phyloP scores from a whole-genome alignment of 768 basidiomycete genomes.

The Pisolithus marmoratus region DNA sequence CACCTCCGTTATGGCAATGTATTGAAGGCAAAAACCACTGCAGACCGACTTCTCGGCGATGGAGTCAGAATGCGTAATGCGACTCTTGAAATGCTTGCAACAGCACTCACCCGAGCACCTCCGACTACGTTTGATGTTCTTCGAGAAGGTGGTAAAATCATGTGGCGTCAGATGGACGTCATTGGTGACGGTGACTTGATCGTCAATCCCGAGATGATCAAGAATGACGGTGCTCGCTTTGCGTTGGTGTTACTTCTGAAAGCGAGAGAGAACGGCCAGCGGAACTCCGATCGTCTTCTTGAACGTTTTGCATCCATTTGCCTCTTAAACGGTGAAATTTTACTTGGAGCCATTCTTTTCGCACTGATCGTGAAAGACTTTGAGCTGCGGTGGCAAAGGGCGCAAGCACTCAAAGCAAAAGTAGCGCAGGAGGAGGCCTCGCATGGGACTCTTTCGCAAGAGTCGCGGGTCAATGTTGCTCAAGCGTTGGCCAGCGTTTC shows the following conservation, averaged over 20 bases:
- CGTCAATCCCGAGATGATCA: constrained; percentile 32
- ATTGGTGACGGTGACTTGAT: constrained; percentile 17
- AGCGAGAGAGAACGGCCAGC: constrained; percentile 50
- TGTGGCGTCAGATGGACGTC: constrained; percentile 11
- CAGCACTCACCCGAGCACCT: constrained; percentile 14
- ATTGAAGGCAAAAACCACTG: constrained; percentile 43
- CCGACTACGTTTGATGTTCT: constrained; percentile 18
- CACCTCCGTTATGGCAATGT: constrained; percentile 48
- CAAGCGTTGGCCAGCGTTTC: constrained; percentile 2
- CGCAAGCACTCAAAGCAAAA: constrained; percentile 20
- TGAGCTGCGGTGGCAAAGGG: constrained; percentile 35
- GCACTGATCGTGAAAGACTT: constrained; percentile 60
- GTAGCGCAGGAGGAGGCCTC: constrained; percentile 13
- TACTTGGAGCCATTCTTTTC: constrained; percentile 69
- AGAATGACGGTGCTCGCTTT: constrained; percentile 38
- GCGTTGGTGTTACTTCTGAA: constrained; percentile 48
- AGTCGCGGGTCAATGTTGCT: constrained; percentile 16
- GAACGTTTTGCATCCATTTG: constrained; percentile 55
- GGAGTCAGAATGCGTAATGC: constrained; percentile 44
- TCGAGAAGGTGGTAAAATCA: constrained; percentile 11
- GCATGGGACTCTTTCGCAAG: constrained; percentile 9
- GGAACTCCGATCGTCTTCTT: constrained; percentile 57
- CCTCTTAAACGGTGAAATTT: constrained; percentile 72
- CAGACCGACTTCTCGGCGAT: constrained; percentile 46
- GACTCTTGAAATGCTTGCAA: constrained; percentile 43